Percentiles rank a stretch among this genome's conserved stretches.
Evolutionary conservation across 129 eudicot species (phyloP).

Genomic region (Gnaphalium uliginosum): DNA sequence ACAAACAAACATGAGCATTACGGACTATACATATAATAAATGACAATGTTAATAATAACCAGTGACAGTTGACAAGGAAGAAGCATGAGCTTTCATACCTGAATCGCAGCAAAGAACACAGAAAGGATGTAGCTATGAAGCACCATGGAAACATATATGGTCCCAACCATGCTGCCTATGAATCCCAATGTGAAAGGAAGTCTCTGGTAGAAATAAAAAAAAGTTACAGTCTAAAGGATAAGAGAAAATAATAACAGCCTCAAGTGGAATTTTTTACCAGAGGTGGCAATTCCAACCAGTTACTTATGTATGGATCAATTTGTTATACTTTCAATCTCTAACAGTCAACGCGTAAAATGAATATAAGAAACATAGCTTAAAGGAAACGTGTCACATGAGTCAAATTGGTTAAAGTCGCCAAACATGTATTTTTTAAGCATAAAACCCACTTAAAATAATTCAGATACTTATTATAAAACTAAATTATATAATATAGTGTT

Average conservation of each 20-base stretch:
- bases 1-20: conserved; percentile 6
- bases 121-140: conserved; percentile 95
- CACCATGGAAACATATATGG: conserved; percentile 93
- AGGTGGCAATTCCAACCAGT: neutral
- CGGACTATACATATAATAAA: neutral
- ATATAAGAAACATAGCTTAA: neutral
- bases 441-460: conserved; percentile 7
- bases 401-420: neutral
- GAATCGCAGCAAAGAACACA: conserved; percentile 80
- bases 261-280: neutral
- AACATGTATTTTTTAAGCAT: neutral
- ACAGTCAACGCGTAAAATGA: neutral
- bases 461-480: neutral
- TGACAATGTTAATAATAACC: conserved; percentile 2
- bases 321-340: neutral
- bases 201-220: conserved; percentile 47
- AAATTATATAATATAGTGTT: neutral
- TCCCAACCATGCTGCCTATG: conserved; percentile 81
- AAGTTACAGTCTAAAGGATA: neutral
- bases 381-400: neutral
- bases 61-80: neutral
- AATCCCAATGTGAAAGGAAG: conserved; percentile 95
- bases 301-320: neutral
- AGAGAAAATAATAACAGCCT: neutral
- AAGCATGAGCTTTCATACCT: conserved; percentile 48